Evolutionary conservation across 352 stramenopile genomes (phyloP).

Genomic region (Phytophthora foliorum): DNA sequence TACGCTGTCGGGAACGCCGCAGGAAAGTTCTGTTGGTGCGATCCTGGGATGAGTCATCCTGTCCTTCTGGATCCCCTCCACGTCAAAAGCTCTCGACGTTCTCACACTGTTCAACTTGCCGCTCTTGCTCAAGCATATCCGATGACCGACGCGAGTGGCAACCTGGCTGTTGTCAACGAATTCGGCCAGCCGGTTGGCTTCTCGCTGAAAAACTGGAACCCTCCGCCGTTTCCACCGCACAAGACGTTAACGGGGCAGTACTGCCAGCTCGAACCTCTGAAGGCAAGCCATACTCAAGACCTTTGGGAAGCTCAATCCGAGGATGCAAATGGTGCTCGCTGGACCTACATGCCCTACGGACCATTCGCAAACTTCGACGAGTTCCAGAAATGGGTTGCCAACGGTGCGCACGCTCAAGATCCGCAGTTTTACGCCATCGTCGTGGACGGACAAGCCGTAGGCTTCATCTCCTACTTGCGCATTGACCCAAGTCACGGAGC

Average conservation of each 20-base stretch:
- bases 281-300: slow-evolving; percentile 10
- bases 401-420: not conserved
- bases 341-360: slow-evolving; percentile 29
- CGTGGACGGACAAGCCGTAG: slow-evolving; percentile 17
- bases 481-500: slow-evolving; percentile 19
- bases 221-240: slow-evolving; percentile 17
- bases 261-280: slow-evolving; percentile 21
- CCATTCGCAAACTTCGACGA: slow-evolving; percentile 11
- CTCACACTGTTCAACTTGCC: not conserved
- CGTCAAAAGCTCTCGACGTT: not conserved
- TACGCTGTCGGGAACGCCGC: not conserved
- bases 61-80: too few relatives aligned
- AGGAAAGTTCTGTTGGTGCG: not conserved
- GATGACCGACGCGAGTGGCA: not conserved
- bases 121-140: not conserved
- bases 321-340: slow-evolving; percentile 16
- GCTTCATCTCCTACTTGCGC: slow-evolving; percentile 16
- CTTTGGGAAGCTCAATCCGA: slow-evolving; percentile 22
- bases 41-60: not conserved
- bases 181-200: slow-evolving; percentile 11
- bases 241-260: slow-evolving; percentile 17
- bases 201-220: slow-evolving; percentile 18
- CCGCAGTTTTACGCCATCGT: slow-evolving; percentile 33
- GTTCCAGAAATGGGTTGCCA: slow-evolving; percentile 21
- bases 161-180: slow-evolving; percentile 1